A percentile compares a stretch with the other conserved stretches of the same genome.
Evolutionary conservation across 1,139 yeast species (phyloP).

Genomic region (Trichomonascaceae sp.): DNA sequence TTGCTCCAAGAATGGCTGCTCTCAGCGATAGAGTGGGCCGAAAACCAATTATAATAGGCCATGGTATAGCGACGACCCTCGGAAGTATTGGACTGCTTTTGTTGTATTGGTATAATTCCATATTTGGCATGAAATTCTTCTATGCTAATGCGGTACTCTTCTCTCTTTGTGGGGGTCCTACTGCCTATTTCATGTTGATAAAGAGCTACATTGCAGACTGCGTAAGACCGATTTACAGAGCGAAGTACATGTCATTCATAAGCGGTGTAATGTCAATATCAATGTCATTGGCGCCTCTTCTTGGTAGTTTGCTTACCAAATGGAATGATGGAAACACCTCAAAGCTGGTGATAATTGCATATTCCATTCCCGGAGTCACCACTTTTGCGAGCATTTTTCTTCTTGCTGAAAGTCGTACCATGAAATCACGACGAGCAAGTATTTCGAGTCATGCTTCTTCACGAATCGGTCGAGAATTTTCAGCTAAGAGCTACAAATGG

Average conservation of each 20-base stretch:
- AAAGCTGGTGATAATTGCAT: conserved; percentile 25
- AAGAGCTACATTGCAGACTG: conserved; percentile 62
- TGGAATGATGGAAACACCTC: conserved; percentile 15
- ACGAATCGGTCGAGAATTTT: neutral
- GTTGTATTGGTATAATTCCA: conserved; percentile 23
- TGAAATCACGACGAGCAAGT: conserved; percentile 12
- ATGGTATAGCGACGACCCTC: conserved; percentile 24
- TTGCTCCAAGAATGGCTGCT: conserved; percentile 42
- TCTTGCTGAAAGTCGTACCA: conserved; percentile 51
- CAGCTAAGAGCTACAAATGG: conserved; percentile 3
- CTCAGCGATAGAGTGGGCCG: conserved; percentile 62
- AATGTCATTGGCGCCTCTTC: conserved; percentile 55
- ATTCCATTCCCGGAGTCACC: conserved; percentile 22
- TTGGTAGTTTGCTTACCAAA: conserved; percentile 42
- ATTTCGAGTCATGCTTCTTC: conserved; percentile 5
- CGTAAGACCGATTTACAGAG: conserved; percentile 46
- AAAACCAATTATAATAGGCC: conserved; percentile 39
- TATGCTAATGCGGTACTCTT: conserved; percentile 35
- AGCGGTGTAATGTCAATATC: conserved; percentile 56
- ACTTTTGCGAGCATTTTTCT: conserved; percentile 35
- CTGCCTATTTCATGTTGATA: conserved; percentile 46
- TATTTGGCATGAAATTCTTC: conserved; percentile 35
- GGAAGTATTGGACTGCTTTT: conserved; percentile 18
- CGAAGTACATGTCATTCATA: conserved; percentile 49
- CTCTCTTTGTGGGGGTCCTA: conserved; percentile 48